Conservation (phyloP, 441 rosid species). For the Sinapis alba region DNA sequence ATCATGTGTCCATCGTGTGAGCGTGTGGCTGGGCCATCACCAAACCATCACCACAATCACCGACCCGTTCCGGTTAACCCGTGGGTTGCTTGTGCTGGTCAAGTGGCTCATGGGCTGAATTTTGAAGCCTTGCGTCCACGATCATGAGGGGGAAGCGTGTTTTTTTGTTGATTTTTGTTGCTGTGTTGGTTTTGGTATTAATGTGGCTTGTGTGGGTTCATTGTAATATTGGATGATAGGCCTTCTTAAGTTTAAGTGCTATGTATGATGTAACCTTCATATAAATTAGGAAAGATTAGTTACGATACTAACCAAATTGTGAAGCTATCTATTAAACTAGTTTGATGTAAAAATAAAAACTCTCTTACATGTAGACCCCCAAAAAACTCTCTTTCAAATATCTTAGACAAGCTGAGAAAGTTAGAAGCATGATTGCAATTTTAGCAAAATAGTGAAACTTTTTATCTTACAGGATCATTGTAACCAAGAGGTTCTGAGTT, state of each 20-base stretch:
- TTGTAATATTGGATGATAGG: conserved; percentile 33
- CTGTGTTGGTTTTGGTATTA: neutral
- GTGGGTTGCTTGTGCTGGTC: conserved; percentile 43
- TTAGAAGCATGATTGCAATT: no score
- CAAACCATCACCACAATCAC: conserved; percentile 28
- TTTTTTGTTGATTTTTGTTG: neutral
- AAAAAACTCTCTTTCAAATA: no score
- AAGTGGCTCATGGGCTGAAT: conserved; percentile 40
- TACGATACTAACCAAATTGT: no score
- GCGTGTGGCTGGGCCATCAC: conserved; percentile 71
- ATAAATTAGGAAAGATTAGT: no score
- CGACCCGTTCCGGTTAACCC: conserved; percentile 24
- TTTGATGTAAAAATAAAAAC: no score
- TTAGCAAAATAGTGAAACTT: no score
- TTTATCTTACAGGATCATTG: no score
- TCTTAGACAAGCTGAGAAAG: no score
- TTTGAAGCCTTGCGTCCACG: conserved; percentile 42
- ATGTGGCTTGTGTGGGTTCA: conserved; percentile 18
- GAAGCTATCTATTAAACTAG: no score
- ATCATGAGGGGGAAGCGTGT: neutral
- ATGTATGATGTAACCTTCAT: neutral
- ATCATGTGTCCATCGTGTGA: conserved; percentile 99
- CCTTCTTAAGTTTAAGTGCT: neutral
- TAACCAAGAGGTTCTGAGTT: no score
- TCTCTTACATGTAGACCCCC: no score